A percentile compares a stretch with the other conserved stretches of the same genome.
Evolutionary conservation across 2,329 filamentous ascomycete species (phyloP).

Genomic region (Trichoderma sp.): DNA sequence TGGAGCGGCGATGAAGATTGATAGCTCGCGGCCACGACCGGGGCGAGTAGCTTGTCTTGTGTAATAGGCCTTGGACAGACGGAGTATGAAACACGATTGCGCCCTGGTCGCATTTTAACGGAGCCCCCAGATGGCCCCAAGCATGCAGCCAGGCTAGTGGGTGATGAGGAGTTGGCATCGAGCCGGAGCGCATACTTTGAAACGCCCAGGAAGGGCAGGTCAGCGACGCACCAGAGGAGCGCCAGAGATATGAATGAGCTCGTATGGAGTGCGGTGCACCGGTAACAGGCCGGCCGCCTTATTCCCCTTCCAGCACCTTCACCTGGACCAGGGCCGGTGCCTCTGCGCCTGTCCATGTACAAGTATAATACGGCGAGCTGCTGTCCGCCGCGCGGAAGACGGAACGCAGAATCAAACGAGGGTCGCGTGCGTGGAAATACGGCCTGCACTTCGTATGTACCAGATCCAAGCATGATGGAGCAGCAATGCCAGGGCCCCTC

Average conservation of each 20-base stretch:
- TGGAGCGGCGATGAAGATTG: slow-evolving; percentile 25
- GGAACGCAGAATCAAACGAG: slow-evolving; percentile 11
- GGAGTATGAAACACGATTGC: slow-evolving; percentile 32
- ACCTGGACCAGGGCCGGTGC: slow-evolving; percentile 6
- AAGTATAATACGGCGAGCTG: background rate
- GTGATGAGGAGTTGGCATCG: slow-evolving; percentile 17
- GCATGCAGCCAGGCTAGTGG: slow-evolving; percentile 26
- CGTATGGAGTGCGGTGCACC: slow-evolving; percentile 17
- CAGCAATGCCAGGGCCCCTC: slow-evolving; percentile 4
- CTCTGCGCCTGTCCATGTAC: background rate
- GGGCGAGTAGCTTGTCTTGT: slow-evolving; percentile 24
- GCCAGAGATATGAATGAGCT: slow-evolving; percentile 9
- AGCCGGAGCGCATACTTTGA: slow-evolving; percentile 24
- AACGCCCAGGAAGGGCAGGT: slow-evolving; percentile 27
- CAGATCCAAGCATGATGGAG: slow-evolving; percentile 19
- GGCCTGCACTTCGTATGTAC: background rate
- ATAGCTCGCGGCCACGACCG: slow-evolving; percentile 25
- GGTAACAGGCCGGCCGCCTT: slow-evolving; percentile 20
- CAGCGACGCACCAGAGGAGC: slow-evolving; percentile 15
- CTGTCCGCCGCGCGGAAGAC: slow-evolving; percentile 4
- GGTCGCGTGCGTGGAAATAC: slow-evolving; percentile 24
- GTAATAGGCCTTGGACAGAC: slow-evolving; percentile 31
- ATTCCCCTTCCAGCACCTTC: background rate
- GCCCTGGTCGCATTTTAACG: slow-evolving; percentile 27
- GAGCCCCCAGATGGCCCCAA: slow-evolving; percentile 23